Evolutionary conservation across 2,329 filamentous ascomycete genomes (phyloP).

Genomic region (Pyrenochaeta sp.): DNA sequence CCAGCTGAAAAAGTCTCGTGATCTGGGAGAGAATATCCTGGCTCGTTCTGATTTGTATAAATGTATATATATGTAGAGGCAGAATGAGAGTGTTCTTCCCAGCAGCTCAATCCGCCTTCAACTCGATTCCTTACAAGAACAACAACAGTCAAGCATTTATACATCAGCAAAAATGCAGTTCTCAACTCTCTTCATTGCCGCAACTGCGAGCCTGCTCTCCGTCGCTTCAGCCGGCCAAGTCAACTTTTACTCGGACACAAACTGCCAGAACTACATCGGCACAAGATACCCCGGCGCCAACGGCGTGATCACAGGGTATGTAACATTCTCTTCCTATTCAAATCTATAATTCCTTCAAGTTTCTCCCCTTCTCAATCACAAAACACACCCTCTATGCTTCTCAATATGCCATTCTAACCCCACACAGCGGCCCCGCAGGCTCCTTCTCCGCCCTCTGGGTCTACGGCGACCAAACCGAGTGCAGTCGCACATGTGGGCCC

Average conservation of each 20-base stretch:
- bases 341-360: not conserved
- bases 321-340: not conserved
- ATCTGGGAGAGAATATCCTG: no score
- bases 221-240: constrained; percentile 21
- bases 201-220: constrained; percentile 8
- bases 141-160: no score
- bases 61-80: no score
- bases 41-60: no score
- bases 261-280: constrained; percentile 27
- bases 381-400: not conserved
- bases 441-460: constrained; percentile 28
- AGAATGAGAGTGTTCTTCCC: no score
- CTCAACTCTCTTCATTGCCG: constrained; percentile 8
- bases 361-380: not conserved
- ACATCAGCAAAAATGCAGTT: constrained; percentile 4
- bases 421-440: constrained; percentile 24
- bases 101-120: no score
- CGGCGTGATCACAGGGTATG: constrained; percentile 18
- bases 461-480: constrained; percentile 13
- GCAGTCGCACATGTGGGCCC: constrained; percentile 21
- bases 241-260: constrained; percentile 27
- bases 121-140: no score
- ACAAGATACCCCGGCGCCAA: constrained; percentile 9
- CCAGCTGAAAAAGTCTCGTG: no score
- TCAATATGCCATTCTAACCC: no score